Conservation (phyloP, 495 filamentous ascomycete genomes). For the Poronia punctata region DNA sequence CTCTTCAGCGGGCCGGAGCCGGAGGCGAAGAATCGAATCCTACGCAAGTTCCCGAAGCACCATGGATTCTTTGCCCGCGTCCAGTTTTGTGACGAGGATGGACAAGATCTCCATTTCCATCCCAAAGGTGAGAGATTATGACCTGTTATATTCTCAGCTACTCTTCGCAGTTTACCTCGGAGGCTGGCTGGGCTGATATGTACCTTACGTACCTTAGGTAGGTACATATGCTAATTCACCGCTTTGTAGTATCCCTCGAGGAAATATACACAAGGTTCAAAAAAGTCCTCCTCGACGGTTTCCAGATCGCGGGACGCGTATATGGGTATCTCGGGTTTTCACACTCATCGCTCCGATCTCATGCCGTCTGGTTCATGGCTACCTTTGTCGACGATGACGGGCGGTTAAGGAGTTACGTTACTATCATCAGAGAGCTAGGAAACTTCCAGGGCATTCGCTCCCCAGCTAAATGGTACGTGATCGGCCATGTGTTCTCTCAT, state of each 20-base stretch:
- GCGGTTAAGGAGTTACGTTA: slow-evolving; percentile 31
- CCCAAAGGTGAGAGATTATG: slow-evolving; percentile 17
- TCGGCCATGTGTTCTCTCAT: background rate
- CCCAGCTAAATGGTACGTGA: slow-evolving; percentile 51
- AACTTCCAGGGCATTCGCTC: slow-evolving; percentile 56
- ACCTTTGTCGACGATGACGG: slow-evolving; percentile 49
- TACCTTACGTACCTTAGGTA: too few relatives aligned
- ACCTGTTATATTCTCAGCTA: too few relatives aligned
- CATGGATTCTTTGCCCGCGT: slow-evolving; percentile 64
- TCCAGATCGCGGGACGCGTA: slow-evolving; percentile 55
- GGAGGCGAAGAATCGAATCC: slow-evolving; percentile 66
- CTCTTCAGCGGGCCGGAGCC: slow-evolving; percentile 63
- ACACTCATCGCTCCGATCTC: slow-evolving; percentile 59
- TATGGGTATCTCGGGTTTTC: slow-evolving; percentile 76
- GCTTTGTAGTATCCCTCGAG: slow-evolving; percentile 38
- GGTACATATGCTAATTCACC: background rate
- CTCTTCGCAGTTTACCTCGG: too few relatives aligned
- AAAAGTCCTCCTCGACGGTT: slow-evolving; percentile 43
- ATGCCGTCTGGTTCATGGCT: slow-evolving; percentile 69
- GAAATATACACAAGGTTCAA: slow-evolving; percentile 55
- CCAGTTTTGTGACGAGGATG: slow-evolving; percentile 66
- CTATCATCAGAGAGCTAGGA: slow-evolving; percentile 57
- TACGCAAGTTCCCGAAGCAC: slow-evolving; percentile 60
- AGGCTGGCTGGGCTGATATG: too few relatives aligned
- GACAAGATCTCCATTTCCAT: slow-evolving; percentile 53